Percentiles rank a stretch among this genome's conserved stretches.
Conservation (phyloP, 2,329 filamentous ascomycete genomes). For the Ceratocystis lukuohia region DNA sequence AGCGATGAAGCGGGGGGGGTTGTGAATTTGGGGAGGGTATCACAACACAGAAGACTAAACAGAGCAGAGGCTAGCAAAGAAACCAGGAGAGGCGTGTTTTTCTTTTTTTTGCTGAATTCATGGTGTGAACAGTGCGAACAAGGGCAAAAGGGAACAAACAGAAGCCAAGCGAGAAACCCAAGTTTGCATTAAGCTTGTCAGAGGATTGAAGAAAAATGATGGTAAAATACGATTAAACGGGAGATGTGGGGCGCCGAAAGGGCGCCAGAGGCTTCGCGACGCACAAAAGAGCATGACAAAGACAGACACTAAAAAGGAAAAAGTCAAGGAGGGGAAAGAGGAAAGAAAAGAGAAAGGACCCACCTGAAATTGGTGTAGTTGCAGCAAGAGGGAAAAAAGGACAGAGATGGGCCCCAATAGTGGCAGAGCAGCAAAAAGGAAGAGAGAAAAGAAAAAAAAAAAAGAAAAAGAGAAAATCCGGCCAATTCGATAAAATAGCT, state of each 20-base stretch:
- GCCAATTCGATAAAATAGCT: background rate
- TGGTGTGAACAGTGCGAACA: background rate
- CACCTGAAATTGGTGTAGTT: conserved; percentile 1
- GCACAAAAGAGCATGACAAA: conserved; percentile 2
- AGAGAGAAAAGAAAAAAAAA: background rate
- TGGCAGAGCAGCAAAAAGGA: background rate
- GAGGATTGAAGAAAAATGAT: conserved; percentile 1
- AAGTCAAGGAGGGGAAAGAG: background rate
- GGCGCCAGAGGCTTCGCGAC: background rate
- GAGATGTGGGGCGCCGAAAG: background rate
- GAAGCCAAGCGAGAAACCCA: background rate
- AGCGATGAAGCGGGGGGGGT: background rate
- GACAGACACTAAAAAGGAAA: background rate
- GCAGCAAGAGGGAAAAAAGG: background rate
- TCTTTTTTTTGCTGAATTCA: too few relatives aligned
- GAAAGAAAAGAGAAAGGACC: background rate
- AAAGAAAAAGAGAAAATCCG: background rate
- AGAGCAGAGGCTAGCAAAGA: background rate
- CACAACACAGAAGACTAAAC: background rate
- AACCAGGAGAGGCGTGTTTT: background rate
- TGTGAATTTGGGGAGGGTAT: background rate
- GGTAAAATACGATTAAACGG: conserved; percentile 3
- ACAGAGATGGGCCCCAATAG: background rate
- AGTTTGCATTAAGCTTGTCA: conserved; percentile 4
- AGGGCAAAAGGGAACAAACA: background rate